Evolutionary conservation across 2,329 filamentous ascomycete species (phyloP).

Genomic region (Aspergillus phoenicis): DNA sequence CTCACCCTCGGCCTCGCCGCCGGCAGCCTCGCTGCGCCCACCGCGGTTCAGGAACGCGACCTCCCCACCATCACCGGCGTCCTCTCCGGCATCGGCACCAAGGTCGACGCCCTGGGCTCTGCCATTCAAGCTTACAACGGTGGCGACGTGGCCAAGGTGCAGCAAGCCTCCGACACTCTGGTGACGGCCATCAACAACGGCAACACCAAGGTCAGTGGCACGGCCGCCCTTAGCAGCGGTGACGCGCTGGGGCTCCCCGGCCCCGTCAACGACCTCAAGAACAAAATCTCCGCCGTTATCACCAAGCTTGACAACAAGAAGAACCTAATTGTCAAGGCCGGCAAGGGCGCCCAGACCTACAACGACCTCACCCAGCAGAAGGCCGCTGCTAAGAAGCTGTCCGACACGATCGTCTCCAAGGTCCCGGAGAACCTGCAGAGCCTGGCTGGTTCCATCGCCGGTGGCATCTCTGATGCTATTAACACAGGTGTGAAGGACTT

Average conservation of each 20-base stretch:
- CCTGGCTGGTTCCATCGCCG: neutral
- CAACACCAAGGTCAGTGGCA: conserved; percentile 12
- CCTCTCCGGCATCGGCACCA: conserved; percentile 16
- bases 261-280: conserved; percentile 16
- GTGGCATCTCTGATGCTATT: conserved; percentile 5
- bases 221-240: conserved; percentile 4
- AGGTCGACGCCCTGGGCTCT: conserved; percentile 16
- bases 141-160: conserved; percentile 12
- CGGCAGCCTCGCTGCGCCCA: conserved; percentile 16
- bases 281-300: conserved; percentile 11
- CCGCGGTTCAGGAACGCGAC: conserved; percentile 14
- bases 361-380: conserved; percentile 9
- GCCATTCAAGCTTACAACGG: conserved; percentile 15
- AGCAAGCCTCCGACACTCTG: conserved; percentile 14
- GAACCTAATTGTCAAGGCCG: conserved; percentile 11
- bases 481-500: conserved; percentile 5
- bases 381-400: conserved; percentile 8
- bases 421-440: conserved; percentile 10
- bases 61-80: conserved; percentile 16
- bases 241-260: conserved; percentile 20
- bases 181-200: conserved; percentile 18
- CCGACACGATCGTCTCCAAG: conserved; percentile 9
- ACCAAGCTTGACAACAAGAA: conserved; percentile 12
- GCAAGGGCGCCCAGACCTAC: conserved; percentile 15
- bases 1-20: conserved; percentile 12